A percentile compares a stretch with the other conserved stretches of the same genome.
These are phyloP conservation scores for Penicillium odoratum DNA, from an alignment of 495 filamentous ascomycete species.

Conservation along the genomic window DNA sequence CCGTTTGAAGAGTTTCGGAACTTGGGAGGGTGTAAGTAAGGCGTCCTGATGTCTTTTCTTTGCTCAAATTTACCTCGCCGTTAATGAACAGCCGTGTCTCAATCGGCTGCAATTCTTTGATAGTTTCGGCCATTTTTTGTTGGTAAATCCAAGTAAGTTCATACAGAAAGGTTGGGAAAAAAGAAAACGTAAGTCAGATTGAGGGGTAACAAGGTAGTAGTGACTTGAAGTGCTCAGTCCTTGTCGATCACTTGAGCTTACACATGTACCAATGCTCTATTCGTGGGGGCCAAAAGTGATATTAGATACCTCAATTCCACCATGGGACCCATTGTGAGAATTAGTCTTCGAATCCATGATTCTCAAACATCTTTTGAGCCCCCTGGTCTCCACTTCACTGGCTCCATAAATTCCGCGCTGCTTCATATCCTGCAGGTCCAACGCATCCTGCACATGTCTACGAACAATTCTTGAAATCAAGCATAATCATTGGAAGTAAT, in stretches of 20 bases:
- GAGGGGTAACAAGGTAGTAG: background rate
- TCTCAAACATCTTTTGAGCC: too few relatives aligned
- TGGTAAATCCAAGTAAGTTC: background rate
- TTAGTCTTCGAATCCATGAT: too few relatives aligned
- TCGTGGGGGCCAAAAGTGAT: too few relatives aligned
- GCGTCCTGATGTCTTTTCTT: background rate
- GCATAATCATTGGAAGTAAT: too few relatives aligned
- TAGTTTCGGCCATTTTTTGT: background rate
- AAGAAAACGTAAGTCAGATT: background rate
- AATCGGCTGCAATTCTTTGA: conserved; percentile 17
- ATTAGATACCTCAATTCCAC: too few relatives aligned
- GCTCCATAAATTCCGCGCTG: conserved; percentile 14
- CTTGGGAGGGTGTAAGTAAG: conserved; percentile 18
- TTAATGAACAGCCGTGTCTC: conserved; percentile 51
- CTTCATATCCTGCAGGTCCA: conserved; percentile 32
- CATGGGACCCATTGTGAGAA: too few relatives aligned
- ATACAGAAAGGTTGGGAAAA: background rate
- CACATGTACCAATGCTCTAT: too few relatives aligned
- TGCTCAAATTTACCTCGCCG: conserved; percentile 35
- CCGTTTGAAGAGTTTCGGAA: conserved; percentile 45
- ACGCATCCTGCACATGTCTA: conserved; percentile 41
- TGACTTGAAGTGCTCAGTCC: too few relatives aligned
- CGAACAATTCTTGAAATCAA: conserved; percentile 40
- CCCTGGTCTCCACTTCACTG: background rate
- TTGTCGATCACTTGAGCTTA: too few relatives aligned